phyloP scores from a whole-genome alignment of 1,284 basidiomycete species.

The Lentinula novae-zelandiae region DNA sequence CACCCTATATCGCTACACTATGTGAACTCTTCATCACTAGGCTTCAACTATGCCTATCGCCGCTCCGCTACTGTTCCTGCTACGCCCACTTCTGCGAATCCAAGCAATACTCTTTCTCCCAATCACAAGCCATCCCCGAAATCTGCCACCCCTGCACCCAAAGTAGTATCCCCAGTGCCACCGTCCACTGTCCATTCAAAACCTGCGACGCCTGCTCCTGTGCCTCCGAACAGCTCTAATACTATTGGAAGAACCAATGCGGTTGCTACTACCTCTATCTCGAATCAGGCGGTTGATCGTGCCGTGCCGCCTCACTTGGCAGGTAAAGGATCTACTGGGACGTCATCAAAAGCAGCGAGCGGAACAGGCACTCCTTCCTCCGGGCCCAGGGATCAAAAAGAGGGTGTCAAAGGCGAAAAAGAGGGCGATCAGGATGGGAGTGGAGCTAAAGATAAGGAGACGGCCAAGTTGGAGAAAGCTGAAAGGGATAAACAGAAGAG shows the following conservation, averaged over 20 bases:
- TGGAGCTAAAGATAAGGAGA: slow-evolving; percentile 25
- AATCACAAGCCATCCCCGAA: slow-evolving; percentile 15
- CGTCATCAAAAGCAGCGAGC: slow-evolving; percentile 2
- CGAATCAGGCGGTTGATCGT: background rate
- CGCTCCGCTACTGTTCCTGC: slow-evolving; percentile 56
- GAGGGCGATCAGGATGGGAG: background rate
- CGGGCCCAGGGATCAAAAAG: background rate
- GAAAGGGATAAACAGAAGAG: slow-evolving; percentile 52
- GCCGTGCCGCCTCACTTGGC: slow-evolving; percentile 9
- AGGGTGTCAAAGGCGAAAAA: background rate
- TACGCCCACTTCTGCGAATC: slow-evolving; percentile 13
- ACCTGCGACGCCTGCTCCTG: slow-evolving; percentile 32
- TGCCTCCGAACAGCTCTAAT: background rate
- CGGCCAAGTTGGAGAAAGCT: slow-evolving; percentile 40
- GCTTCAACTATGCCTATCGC: slow-evolving; percentile 95
- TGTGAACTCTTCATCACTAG: slow-evolving; percentile 32
- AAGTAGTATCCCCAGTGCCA: slow-evolving; percentile 20
- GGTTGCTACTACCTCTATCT: background rate
- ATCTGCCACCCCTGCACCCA: slow-evolving; percentile 33
- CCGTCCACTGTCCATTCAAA: slow-evolving; percentile 22
- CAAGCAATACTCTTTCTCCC: background rate
- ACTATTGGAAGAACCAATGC: background rate
- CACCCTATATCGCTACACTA: background rate
- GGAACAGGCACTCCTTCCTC: slow-evolving; percentile 9
- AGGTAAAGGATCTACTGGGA: background rate